Percentiles rank a stretch among this genome's conserved stretches.
Conservation (phyloP, 306 rosid species). For the Cucurbita maxima region DNA sequence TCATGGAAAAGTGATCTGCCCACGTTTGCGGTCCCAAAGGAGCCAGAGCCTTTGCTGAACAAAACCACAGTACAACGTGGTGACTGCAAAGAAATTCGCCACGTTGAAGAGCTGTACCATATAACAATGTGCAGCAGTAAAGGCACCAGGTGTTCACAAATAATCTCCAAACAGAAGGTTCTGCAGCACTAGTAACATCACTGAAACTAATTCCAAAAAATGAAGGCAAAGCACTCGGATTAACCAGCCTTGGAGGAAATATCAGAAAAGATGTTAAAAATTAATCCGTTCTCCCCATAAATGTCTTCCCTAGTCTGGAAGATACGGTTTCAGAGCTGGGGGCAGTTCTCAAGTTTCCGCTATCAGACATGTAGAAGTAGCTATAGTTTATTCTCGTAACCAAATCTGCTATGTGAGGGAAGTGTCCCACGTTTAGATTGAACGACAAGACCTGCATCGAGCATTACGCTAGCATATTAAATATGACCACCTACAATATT, state of each 20-base stretch:
- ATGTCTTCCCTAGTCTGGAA: conserved; percentile 45
- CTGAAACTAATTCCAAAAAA: not conserved
- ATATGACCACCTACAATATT: not conserved
- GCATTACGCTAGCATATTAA: not conserved
- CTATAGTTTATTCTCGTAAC: conserved; percentile 90
- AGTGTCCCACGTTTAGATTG: conserved; percentile 92
- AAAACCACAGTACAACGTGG: not conserved
- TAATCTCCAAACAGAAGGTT: not conserved
- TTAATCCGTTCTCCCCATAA: conserved; percentile 28
- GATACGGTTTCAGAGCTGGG: conserved; percentile 40
- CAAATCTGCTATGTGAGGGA: conserved; percentile 92
- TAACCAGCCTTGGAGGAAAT: not conserved
- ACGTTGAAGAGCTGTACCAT: not conserved
- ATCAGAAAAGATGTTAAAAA: not conserved
- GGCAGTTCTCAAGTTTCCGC: conserved; percentile 67
- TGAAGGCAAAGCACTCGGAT: not conserved
- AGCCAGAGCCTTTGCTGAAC: not conserved
- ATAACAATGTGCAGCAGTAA: not conserved
- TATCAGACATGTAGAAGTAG: conserved; percentile 81
- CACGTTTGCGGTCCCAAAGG: not conserved
- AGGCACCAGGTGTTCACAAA: not conserved
- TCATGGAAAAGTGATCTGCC: not conserved
- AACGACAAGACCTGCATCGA: conserved; percentile 70
- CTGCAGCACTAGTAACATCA: not conserved
- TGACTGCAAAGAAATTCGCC: not conserved